phyloP scores from a whole-genome alignment of 441 rosid genomes.

The Iberis amara region DNA sequence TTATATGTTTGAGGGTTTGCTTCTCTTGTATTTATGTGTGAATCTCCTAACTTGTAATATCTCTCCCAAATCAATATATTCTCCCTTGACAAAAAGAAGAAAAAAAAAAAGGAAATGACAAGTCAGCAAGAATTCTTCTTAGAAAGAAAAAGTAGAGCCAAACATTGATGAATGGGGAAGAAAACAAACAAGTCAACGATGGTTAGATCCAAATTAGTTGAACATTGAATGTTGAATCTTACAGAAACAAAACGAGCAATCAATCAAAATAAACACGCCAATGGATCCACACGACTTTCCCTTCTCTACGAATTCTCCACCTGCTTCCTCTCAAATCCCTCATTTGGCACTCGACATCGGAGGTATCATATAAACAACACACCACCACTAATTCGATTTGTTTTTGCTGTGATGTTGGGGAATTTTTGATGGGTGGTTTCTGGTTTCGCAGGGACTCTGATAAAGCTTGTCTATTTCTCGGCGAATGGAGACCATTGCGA shows the following conservation, averaged over 20 bases:
- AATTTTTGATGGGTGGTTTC: neutral
- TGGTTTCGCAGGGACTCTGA: conserved; percentile 54
- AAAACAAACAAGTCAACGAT: conserved; percentile 24
- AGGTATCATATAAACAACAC: conserved; percentile 37
- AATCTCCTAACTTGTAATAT: no score
- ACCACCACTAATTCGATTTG: neutral
- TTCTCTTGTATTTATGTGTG: no score
- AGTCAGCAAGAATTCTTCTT: conserved; percentile 21
- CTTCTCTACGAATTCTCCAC: conserved; percentile 1
- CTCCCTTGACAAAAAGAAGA: no score
- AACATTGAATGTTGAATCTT: conserved; percentile 17
- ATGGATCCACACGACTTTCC: conserved; percentile 26
- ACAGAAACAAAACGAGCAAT: neutral
- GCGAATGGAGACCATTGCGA: conserved; percentile 33
- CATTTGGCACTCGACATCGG: conserved; percentile 91
- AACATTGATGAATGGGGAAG: conserved; percentile 19
- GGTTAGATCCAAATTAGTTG: conserved; percentile 30
- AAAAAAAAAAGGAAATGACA: conserved; percentile 1
- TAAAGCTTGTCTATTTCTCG: conserved; percentile 73
- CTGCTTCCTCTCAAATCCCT: conserved; percentile 38
- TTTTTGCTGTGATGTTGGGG: neutral
- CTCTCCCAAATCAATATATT: no score
- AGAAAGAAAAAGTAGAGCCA: neutral
- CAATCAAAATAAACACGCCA: neutral
- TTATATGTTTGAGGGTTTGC: no score